These are phyloP conservation scores for Cinchona pubescens DNA, from an alignment of 257 asterid genomes.

Conservation along the genomic window DNA sequence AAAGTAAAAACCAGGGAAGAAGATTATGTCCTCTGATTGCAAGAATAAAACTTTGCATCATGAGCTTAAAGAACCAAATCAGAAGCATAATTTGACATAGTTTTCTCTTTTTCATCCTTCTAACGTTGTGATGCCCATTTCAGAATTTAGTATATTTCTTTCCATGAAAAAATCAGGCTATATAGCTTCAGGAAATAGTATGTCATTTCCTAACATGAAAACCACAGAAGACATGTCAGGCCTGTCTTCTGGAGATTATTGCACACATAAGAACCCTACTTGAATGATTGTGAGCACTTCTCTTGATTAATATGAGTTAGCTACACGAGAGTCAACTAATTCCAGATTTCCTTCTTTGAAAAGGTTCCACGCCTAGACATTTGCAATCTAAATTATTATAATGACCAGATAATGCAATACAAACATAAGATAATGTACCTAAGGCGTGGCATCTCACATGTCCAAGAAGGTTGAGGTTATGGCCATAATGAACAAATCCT, in stretches of 20 bases:
- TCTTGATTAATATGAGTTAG: not conserved
- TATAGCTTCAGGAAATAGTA: conserved; percentile 25
- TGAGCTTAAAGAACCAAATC: not conserved
- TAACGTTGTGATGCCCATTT: not conserved
- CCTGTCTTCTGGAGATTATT: conserved; percentile 31
- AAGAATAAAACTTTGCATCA: not conserved
- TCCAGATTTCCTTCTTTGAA: conserved; percentile 25
- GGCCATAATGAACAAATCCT: too few species aligned
- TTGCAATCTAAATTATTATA: not conserved
- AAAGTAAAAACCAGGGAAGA: not conserved
- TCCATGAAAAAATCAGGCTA: conserved; percentile 34
- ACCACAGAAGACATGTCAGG: conserved; percentile 39
- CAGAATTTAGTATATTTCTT: conserved; percentile 3
- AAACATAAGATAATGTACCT: too few species aligned
- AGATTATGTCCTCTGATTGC: not conserved
- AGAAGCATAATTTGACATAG: too few species aligned
- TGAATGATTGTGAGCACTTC: conserved; percentile 33
- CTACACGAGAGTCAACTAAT: conserved; percentile 19
- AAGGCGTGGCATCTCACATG: not conserved
- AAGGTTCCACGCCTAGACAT: conserved; percentile 34
- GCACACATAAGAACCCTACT: conserved; percentile 40
- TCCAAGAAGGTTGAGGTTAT: not conserved
- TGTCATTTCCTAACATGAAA: conserved; percentile 29
- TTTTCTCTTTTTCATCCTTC: not conserved
- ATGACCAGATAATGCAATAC: too few species aligned